Percentiles rank a stretch among this genome's conserved stretches.
Evolutionary conservation across 139 green algal genomes (phyloP).

Genomic region (Picochlorum sp.): DNA sequence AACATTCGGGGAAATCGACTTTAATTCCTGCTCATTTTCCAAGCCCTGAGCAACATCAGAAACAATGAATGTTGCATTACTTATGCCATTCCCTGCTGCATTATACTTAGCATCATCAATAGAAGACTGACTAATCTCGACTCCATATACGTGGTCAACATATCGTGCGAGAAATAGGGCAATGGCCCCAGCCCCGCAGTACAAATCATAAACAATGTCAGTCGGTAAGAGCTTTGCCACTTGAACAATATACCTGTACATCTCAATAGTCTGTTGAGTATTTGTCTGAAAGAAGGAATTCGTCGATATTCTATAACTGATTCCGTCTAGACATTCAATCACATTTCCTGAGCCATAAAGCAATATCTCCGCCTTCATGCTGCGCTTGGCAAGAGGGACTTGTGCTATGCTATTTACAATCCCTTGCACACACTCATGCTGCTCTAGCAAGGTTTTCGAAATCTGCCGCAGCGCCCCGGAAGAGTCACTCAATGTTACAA

Average conservation of each 20-base stretch:
- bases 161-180: conserved; percentile 53
- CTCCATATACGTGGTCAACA: conserved; percentile 30
- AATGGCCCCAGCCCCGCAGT: conserved; percentile 79
- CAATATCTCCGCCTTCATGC: conserved; percentile 3
- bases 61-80: conserved; percentile 58
- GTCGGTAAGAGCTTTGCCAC: conserved; percentile 1
- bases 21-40: background rate
- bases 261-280: conserved; percentile 49
- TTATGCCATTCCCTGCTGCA: conserved; percentile 56
- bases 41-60: background rate
- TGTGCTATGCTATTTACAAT: conserved; percentile 37
- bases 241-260: conserved; percentile 51
- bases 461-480: conserved; percentile 12
- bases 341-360: conserved; percentile 6
- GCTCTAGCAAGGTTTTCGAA: conserved; percentile 3
- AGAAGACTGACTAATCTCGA: conserved; percentile 33
- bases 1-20: conserved; percentile 35
- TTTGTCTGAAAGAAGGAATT: conserved; percentile 88
- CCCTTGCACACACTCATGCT: background rate
- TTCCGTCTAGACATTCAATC: conserved; percentile 37
- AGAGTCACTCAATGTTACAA: conserved; percentile 14
- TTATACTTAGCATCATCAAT: conserved; percentile 54
- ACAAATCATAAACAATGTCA: conserved; percentile 75
- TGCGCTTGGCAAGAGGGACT: background rate
- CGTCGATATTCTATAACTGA: conserved; percentile 58